These are phyloP conservation scores for Cladosporium phlei DNA, from an alignment of 2,329 filamentous ascomycete species.

Conservation along the genomic window DNA sequence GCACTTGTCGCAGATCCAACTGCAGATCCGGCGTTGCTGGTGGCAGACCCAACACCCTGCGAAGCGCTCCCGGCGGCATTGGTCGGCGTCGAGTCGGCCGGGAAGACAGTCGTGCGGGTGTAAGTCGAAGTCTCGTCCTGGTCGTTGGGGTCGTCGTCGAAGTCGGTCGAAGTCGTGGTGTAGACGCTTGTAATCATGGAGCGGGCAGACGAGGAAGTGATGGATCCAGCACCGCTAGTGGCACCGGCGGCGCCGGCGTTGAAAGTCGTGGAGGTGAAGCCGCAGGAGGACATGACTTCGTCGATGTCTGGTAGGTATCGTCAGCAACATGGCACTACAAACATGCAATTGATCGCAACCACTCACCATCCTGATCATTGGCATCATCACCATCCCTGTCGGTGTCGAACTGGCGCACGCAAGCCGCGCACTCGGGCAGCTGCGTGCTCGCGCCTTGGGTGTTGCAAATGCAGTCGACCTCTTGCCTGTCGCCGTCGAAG, in stretches of 20 bases:
- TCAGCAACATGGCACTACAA: not conserved
- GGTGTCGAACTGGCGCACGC: conserved; percentile 26
- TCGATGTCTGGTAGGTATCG: conserved; percentile 5
- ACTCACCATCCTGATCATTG: conserved; percentile 23
- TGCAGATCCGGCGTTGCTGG: not conserved
- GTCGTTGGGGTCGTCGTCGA: conserved; percentile 10
- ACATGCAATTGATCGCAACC: not conserved
- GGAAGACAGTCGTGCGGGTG: conserved; percentile 9
- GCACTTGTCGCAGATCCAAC: not conserved
- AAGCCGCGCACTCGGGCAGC: conserved; percentile 30
- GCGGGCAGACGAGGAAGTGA: conserved; percentile 3
- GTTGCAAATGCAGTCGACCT: conserved; percentile 28
- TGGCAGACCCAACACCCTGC: not conserved
- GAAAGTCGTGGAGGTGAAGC: conserved; percentile 26
- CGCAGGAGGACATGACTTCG: conserved; percentile 30
- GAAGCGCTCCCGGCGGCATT: not conserved
- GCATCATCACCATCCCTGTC: conserved; percentile 28
- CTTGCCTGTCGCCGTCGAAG: conserved; percentile 8
- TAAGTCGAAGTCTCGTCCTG: not conserved
- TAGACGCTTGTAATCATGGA: conserved; percentile 9
- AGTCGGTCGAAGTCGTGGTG: conserved; percentile 6
- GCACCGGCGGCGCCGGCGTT: conserved; percentile 19
- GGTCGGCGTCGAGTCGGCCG: not conserved
- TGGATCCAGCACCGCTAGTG: not conserved
- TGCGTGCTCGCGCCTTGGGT: conserved; percentile 23